Evolutionary conservation across 371 early-diverging fungal species (phyloP).

Genomic region (Rhizopus delemar): DNA sequence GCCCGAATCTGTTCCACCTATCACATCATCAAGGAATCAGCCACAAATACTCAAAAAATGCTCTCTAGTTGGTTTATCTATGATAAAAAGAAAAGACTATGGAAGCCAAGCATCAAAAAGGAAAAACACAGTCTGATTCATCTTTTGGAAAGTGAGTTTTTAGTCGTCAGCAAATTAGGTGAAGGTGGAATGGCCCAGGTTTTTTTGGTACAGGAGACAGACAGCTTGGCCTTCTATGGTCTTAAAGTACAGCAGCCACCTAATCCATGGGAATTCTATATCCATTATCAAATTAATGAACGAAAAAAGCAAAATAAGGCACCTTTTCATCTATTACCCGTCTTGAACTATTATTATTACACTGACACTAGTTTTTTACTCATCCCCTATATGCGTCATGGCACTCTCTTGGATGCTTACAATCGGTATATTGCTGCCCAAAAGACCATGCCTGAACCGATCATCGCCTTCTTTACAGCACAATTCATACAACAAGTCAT

Average conservation of each 20-base stretch:
- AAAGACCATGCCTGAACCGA: conserved; percentile 36
- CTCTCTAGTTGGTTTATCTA: conserved; percentile 3
- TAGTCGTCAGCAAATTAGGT: conserved; percentile 29
- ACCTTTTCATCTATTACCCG: conserved; percentile 1
- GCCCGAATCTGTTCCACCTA: neutral
- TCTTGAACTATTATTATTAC: conserved; percentile 22
- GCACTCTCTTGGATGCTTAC: conserved; percentile 38
- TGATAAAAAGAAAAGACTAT: conserved; percentile 1
- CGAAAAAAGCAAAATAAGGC: conserved; percentile 5
- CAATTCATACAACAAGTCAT: conserved; percentile 29
- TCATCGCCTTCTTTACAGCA: conserved; percentile 31
- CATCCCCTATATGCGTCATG: conserved; percentile 26
- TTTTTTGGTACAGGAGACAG: conserved; percentile 23
- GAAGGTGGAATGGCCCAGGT: conserved; percentile 48
- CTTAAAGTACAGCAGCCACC: conserved; percentile 43
- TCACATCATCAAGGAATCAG: neutral
- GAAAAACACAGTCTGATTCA: neutral
- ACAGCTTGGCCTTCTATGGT: conserved; percentile 12
- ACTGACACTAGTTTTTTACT: conserved; percentile 35
- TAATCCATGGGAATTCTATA: conserved; percentile 50
- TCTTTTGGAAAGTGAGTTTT: conserved; percentile 9
- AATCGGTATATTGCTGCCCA: conserved; percentile 22
- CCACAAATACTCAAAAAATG: neutral
- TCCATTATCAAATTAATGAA: conserved; percentile 28
- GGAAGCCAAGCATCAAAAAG: neutral